Percentiles rank a stretch among this genome's conserved stretches.
These are phyloP conservation scores for Periconia sp. DNA, from an alignment of 2,329 filamentous ascomycete genomes.

Conservation along the genomic window DNA sequence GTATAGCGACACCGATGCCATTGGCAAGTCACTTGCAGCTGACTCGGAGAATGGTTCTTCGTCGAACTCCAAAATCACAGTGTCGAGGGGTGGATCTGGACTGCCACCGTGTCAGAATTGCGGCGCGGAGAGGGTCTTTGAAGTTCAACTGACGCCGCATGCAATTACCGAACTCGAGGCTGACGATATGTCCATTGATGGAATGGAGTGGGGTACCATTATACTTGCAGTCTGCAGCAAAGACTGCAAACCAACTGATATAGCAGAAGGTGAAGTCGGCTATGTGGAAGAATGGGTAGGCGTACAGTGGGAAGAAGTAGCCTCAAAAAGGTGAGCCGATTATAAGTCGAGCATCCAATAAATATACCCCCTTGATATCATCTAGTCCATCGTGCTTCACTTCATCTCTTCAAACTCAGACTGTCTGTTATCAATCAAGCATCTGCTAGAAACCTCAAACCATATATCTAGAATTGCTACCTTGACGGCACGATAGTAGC, in stretches of 20 bases:
- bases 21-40: slow-evolving; percentile 64
- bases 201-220: slow-evolving; percentile 98
- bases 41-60: slow-evolving; percentile 29
- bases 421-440: too few relatives aligned
- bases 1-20: slow-evolving; percentile 74
- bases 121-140: slow-evolving; percentile 75
- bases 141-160: slow-evolving; percentile 89
- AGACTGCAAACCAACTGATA: slow-evolving; percentile 70
- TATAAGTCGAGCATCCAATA: not conserved
- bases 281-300: slow-evolving; percentile 97
- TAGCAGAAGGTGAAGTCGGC: slow-evolving; percentile 64
- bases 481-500: too few relatives aligned
- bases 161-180: slow-evolving; percentile 86
- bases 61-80: slow-evolving; percentile 32
- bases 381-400: too few relatives aligned
- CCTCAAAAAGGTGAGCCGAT: slow-evolving; percentile 19
- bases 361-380: not conserved
- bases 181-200: slow-evolving; percentile 66
- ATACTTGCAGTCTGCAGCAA: slow-evolving; percentile 80
- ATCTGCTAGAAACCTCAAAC: too few relatives aligned
- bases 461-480: too few relatives aligned
- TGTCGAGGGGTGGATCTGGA: slow-evolving; percentile 34
- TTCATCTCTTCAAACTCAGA: too few relatives aligned
- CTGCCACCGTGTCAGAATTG: slow-evolving; percentile 80
- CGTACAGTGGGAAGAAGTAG: slow-evolving; percentile 90